A percentile compares a stretch with the other conserved stretches of the same genome.
phyloP scores from a whole-genome alignment of 306 rosid species.

The Rosa lucieae region DNA sequence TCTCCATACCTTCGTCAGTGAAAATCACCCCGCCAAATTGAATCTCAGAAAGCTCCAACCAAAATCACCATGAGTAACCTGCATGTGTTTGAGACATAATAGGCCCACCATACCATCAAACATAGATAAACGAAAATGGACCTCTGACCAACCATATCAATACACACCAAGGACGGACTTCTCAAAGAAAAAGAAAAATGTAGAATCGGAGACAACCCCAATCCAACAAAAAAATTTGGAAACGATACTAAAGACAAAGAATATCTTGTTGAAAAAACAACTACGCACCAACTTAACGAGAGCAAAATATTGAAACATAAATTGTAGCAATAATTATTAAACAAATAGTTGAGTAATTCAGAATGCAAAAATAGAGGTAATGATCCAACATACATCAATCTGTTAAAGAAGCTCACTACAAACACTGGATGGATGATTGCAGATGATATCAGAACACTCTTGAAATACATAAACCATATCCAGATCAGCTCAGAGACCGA shows the following conservation, averaged over 20 bases:
- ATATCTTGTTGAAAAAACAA: constrained; percentile 1
- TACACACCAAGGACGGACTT: constrained; percentile 10
- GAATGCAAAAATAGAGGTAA: constrained; percentile 37
- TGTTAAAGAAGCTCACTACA: constrained; percentile 71
- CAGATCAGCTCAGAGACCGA: constrained; percentile 54
- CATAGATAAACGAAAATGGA: constrained; percentile 42
- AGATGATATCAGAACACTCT: constrained; percentile 66
- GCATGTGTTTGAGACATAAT: constrained; percentile 69
- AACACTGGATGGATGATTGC: constrained; percentile 64
- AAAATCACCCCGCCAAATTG: constrained; percentile 70
- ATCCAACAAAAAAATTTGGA: background rate
- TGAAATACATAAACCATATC: constrained; percentile 70
- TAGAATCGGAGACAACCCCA: constrained; percentile 5
- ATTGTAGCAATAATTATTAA: constrained; percentile 18
- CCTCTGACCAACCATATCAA: constrained; percentile 49
- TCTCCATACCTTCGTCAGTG: constrained; percentile 81
- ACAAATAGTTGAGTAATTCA: constrained; percentile 27
- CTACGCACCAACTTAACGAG: background rate
- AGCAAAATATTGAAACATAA: constrained; percentile 7
- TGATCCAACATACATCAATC: constrained; percentile 83
- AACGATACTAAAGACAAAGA: background rate
- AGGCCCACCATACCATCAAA: constrained; percentile 73
- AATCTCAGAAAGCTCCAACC: constrained; percentile 78
- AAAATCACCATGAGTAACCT: constrained; percentile 73
- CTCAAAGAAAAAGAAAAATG: constrained; percentile 24